phyloP scores from a whole-genome alignment of 1,139 yeast genomes.

The Candida sojae region DNA sequence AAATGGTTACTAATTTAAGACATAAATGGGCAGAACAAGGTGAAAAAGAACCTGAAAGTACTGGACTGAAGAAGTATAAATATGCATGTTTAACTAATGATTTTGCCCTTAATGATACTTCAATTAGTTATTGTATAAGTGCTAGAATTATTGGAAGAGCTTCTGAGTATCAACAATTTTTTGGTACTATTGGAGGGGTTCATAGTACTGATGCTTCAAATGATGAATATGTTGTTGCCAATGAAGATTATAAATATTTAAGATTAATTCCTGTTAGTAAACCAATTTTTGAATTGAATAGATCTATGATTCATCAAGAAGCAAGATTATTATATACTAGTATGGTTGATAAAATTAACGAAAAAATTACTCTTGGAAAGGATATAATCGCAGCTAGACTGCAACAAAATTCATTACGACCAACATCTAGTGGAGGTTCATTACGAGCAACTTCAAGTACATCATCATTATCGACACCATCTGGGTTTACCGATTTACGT shows the following conservation, averaged over 20 bases:
- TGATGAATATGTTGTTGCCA: conserved; percentile 42
- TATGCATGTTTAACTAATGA: conserved; percentile 32
- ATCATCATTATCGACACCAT: neutral
- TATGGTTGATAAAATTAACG: conserved; percentile 28
- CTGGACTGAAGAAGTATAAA: conserved; percentile 9
- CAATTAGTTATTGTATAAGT: conserved; percentile 37
- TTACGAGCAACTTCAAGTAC: neutral
- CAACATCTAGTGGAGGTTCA: conserved; percentile 9
- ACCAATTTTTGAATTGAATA: conserved; percentile 27
- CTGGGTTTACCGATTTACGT: conserved; percentile 1
- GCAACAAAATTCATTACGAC: conserved; percentile 7
- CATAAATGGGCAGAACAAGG: conserved; percentile 26
- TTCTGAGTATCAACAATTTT: conserved; percentile 26
- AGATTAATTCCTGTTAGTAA: conserved; percentile 27
- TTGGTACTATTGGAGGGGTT: conserved; percentile 13
- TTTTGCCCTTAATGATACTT: conserved; percentile 31
- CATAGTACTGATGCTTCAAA: conserved; percentile 16
- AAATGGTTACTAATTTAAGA: conserved; percentile 27
- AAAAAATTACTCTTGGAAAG: conserved; percentile 26
- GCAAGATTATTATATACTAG: conserved; percentile 30
- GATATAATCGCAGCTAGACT: conserved; percentile 14
- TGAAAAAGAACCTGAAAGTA: conserved; percentile 8
- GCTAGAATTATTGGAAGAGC: conserved; percentile 40
- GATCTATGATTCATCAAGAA: conserved; percentile 35
- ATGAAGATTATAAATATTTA: conserved; percentile 32